A percentile compares a stretch with the other conserved stretches of the same genome.
phyloP scores from a whole-genome alignment of 257 asterid species.

The Fraxinus pennsylvanica region DNA sequence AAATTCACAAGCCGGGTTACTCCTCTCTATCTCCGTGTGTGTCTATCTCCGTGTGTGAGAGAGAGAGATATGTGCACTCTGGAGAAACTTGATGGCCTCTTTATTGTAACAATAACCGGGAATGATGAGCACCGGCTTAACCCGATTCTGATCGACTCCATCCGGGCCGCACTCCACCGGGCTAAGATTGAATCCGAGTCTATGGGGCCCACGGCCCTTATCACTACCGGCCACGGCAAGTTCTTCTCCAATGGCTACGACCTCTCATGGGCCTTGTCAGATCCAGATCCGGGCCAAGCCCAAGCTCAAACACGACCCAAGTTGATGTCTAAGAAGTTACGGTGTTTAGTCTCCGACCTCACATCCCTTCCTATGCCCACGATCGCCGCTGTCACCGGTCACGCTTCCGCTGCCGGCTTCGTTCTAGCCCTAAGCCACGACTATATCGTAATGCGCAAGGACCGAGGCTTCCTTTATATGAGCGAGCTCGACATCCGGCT shows the following conservation, averaged over 20 bases:
- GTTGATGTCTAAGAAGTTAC: constrained; percentile 51
- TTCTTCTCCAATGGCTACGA: constrained; percentile 81
- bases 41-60: too few relatives aligned
- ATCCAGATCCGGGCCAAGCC: constrained; percentile 22
- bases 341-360: constrained; percentile 50
- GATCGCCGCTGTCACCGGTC: constrained; percentile 71
- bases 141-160: constrained; percentile 54
- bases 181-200: constrained; percentile 34
- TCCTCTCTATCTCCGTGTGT: too few relatives aligned
- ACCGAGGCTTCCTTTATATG: constrained; percentile 60
- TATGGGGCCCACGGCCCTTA: constrained; percentile 48
- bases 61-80: constrained; percentile 42
- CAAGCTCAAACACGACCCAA: constrained; percentile 16
- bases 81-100: constrained; percentile 49
- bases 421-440: constrained; percentile 62
- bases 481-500: constrained; percentile 57
- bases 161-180: constrained; percentile 45
- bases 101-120: constrained; percentile 64
- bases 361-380: constrained; percentile 76
- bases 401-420: constrained; percentile 65
- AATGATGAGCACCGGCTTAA: constrained; percentile 61
- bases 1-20: too few relatives aligned
- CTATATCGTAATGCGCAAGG: constrained; percentile 58
- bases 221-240: constrained; percentile 73
- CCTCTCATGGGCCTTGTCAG: constrained; percentile 51